Conservation (phyloP, 2,329 filamentous ascomycete genomes). For the Phialophora macrospora region DNA sequence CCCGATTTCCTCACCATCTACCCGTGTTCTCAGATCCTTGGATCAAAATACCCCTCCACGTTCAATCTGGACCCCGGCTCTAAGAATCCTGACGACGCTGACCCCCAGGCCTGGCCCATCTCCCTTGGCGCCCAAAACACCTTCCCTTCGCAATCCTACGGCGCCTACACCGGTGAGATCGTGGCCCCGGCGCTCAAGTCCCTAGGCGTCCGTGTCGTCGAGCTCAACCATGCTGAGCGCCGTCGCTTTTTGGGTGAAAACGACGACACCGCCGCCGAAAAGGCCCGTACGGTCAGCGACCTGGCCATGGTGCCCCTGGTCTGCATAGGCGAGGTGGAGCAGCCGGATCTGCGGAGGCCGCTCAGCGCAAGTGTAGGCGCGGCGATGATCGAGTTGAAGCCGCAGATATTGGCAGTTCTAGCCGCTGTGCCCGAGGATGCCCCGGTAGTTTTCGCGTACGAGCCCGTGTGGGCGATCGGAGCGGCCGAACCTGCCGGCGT, state of each 20-base stretch:
- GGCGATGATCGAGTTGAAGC: slow-evolving; percentile 69
- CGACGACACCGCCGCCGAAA: slow-evolving; percentile 69
- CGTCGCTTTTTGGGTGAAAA: slow-evolving; percentile 74
- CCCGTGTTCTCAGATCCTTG: slow-evolving; percentile 50
- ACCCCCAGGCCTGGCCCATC: slow-evolving; percentile 54
- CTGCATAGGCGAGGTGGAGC: slow-evolving; percentile 74
- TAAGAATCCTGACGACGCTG: slow-evolving; percentile 38
- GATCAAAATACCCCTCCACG: slow-evolving; percentile 30
- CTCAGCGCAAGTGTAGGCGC: slow-evolving; percentile 50
- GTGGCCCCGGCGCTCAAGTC: slow-evolving; percentile 70
- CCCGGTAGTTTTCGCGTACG: slow-evolving; percentile 79
- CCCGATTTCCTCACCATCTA: slow-evolving; percentile 75
- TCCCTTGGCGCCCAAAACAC: slow-evolving; percentile 77
- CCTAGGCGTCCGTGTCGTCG: slow-evolving; percentile 72
- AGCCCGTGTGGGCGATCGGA: slow-evolving; percentile 89
- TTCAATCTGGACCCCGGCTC: slow-evolving; percentile 45
- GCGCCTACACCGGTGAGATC: slow-evolving; percentile 78
- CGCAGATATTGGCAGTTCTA: slow-evolving; percentile 69
- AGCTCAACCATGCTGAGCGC: slow-evolving; percentile 81
- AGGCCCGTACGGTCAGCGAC: slow-evolving; percentile 69
- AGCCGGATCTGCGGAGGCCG: slow-evolving; percentile 47
- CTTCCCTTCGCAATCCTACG: slow-evolving; percentile 66
- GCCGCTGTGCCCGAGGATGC: slow-evolving; percentile 63
- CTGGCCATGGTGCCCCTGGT: slow-evolving; percentile 77
- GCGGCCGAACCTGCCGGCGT: slow-evolving; percentile 71